These are phyloP conservation scores for Neurospora sp. DNA, from an alignment of 495 filamentous ascomycete species.

Conservation along the genomic window DNA sequence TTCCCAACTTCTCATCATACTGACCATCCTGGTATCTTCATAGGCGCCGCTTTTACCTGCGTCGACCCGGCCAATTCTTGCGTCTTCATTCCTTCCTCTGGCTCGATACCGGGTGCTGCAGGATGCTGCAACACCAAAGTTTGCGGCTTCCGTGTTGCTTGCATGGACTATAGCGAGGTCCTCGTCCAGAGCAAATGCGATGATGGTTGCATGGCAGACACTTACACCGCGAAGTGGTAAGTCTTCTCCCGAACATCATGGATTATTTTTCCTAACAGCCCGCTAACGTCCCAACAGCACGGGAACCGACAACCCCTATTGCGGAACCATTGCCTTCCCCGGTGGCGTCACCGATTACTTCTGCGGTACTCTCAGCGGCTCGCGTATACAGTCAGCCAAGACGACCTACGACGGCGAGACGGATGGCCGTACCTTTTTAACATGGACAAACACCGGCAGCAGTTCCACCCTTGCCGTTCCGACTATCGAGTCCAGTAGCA, in stretches of 20 bases:
- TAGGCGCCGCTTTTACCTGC: slow-evolving; percentile 29
- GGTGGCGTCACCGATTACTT: slow-evolving; percentile 29
- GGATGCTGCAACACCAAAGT: slow-evolving; percentile 24
- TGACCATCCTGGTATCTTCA: not conserved
- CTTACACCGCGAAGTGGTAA: slow-evolving; percentile 31
- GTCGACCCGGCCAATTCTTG: slow-evolving; percentile 13
- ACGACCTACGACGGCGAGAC: slow-evolving; percentile 28
- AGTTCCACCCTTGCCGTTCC: not conserved
- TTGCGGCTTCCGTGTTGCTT: slow-evolving; percentile 21
- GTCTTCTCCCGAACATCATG: slow-evolving; percentile 4
- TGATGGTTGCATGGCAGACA: slow-evolving; percentile 23
- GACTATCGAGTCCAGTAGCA: slow-evolving; percentile 1
- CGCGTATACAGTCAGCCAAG: slow-evolving; percentile 19
- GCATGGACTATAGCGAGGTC: slow-evolving; percentile 19
- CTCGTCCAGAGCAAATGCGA: slow-evolving; percentile 20
- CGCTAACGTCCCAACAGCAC: slow-evolving; percentile 14
- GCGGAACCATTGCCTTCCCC: slow-evolving; percentile 28
- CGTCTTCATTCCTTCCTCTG: slow-evolving; percentile 20
- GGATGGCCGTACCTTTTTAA: slow-evolving; percentile 15
- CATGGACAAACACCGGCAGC: not conserved
- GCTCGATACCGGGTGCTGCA: slow-evolving; percentile 18
- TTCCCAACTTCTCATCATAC: not conserved
- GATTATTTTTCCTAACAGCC: not conserved
- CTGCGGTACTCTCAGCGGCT: slow-evolving; percentile 21
- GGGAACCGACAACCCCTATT: slow-evolving; percentile 14